Evolutionary conservation across 2,329 filamentous ascomycete genomes (phyloP).

Genomic region (Dendryphion nanum): DNA sequence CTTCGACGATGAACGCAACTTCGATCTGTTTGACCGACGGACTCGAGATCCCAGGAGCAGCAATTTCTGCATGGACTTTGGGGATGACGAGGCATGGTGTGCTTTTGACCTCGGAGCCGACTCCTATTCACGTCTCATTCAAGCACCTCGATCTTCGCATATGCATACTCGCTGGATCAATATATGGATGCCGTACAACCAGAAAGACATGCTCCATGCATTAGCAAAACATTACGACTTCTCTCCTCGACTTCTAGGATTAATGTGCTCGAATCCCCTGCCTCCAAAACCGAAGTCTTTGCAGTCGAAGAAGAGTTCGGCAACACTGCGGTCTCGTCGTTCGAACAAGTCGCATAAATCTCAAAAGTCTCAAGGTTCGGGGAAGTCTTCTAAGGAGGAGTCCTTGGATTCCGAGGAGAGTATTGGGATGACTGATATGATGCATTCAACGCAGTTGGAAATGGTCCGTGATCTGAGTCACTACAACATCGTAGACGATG

Average conservation of each 20-base stretch:
- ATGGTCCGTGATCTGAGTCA: conserved; percentile 46
- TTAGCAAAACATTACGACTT: conserved; percentile 65
- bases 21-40: conserved; percentile 44
- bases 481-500: conserved; percentile 63
- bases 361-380: conserved; percentile 10
- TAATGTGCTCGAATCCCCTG: conserved; percentile 61
- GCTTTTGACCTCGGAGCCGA: conserved; percentile 53
- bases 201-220: conserved; percentile 55
- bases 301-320: conserved; percentile 27
- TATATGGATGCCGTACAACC: conserved; percentile 65
- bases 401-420: conserved; percentile 34
- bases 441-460: conserved; percentile 35
- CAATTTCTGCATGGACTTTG: conserved; percentile 68
- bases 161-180: conserved; percentile 71
- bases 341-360: conserved; percentile 22
- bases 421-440: conserved; percentile 35
- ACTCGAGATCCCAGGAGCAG: conserved; percentile 43
- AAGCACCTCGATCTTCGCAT: conserved; percentile 45
- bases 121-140: conserved; percentile 41
- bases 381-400: conserved; percentile 12
- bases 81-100: conserved; percentile 54
- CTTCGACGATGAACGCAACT: conserved; percentile 54
- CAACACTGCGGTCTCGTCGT: conserved; percentile 27
- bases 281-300: conserved; percentile 19
- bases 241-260: conserved; percentile 62